These are phyloP conservation scores for Fulvia fulva DNA, from an alignment of 2,329 filamentous ascomycete genomes.

Conservation along the genomic window DNA sequence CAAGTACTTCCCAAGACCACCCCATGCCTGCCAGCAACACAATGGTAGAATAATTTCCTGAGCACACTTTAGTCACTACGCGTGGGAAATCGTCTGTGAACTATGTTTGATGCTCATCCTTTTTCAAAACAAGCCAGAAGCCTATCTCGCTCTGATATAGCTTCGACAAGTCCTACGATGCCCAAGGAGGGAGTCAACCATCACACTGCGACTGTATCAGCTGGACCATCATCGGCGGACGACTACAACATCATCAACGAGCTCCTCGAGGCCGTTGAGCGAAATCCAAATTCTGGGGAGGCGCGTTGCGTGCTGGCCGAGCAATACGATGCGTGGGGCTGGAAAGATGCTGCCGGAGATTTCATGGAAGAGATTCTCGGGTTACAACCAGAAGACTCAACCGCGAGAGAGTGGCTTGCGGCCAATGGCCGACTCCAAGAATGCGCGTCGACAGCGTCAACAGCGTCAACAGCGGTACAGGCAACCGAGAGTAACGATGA, in stretches of 20 bases:
- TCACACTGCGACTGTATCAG: not conserved
- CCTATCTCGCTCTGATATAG: not conserved
- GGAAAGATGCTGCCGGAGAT: slow-evolving; percentile 1
- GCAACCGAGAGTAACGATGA: not conserved
- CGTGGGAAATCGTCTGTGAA: no score
- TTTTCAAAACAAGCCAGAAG: not conserved
- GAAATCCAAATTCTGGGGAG: slow-evolving; percentile 1
- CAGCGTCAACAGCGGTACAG: not conserved
- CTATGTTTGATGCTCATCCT: not conserved
- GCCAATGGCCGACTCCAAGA: not conserved
- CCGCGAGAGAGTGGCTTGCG: not conserved
- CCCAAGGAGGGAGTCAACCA: not conserved
- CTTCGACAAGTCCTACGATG: not conserved
- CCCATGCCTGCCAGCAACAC: no score
- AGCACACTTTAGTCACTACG: no score
- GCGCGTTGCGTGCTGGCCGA: slow-evolving; percentile 6
- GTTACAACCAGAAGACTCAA: not conserved
- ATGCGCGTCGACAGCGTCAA: not conserved
- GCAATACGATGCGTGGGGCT: slow-evolving; percentile 4
- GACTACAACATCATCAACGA: not conserved
- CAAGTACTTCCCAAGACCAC: no score
- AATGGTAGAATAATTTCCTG: not conserved
- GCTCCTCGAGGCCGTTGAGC: slow-evolving; percentile 5
- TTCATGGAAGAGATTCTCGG: not conserved
- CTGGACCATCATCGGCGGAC: not conserved